These are phyloP conservation scores for Kurtzmaniella quercitrusa DNA, from an alignment of 1,139 yeast genomes.

Conservation along the genomic window DNA sequence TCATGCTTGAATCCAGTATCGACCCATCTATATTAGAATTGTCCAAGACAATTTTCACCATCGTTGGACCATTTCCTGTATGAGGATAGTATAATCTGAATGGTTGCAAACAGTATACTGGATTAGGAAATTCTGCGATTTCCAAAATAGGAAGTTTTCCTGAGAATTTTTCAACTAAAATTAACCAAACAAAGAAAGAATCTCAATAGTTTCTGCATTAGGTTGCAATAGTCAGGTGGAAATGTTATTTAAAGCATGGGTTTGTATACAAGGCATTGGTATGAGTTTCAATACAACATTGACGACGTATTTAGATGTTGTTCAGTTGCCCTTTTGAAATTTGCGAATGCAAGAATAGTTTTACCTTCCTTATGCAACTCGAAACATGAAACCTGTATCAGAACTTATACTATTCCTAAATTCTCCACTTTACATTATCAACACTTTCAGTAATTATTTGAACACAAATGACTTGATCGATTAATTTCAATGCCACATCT, in stretches of 20 bases:
- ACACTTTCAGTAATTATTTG: too few relatives aligned
- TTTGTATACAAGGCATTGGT: not conserved
- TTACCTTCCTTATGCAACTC: too few relatives aligned
- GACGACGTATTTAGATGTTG: too few relatives aligned
- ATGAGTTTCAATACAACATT: too few relatives aligned
- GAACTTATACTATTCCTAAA: too few relatives aligned
- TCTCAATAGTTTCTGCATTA: not conserved
- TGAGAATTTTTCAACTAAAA: not conserved
- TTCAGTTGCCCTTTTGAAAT: too few relatives aligned
- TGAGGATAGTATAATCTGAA: not conserved
- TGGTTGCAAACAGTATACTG: conserved; percentile 1
- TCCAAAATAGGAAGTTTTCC: not conserved
- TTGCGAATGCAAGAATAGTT: too few relatives aligned
- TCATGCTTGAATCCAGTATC: not conserved
- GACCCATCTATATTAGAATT: not conserved
- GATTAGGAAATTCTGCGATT: conserved; percentile 1
- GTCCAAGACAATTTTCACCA: not conserved
- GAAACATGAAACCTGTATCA: too few relatives aligned
- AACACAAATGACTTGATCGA: too few relatives aligned
- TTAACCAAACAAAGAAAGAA: not conserved
- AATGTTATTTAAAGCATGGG: not conserved
- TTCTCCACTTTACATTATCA: too few relatives aligned
- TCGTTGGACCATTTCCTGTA: not conserved
- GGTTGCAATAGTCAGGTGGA: not conserved
- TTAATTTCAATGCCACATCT: too few relatives aligned